Percentiles rank a stretch among this genome's conserved stretches.
Evolutionary conservation across 2,329 filamentous ascomycete species (phyloP).

Genomic region (Penicillium sp.): DNA sequence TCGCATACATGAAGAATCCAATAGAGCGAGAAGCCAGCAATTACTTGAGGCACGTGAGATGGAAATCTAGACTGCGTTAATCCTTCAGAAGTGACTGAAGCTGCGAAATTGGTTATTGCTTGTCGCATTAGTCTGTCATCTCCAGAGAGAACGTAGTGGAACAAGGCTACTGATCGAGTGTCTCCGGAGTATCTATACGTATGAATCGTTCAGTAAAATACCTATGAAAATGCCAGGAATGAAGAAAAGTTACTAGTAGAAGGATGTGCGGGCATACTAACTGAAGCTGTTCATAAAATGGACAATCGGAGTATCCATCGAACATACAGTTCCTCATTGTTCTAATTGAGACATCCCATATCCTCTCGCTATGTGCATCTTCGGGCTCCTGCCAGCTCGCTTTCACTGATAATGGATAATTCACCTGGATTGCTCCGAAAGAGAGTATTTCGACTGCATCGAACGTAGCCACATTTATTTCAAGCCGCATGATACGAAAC

Average conservation of each 20-base stretch:
- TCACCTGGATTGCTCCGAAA: slow-evolving; percentile 29
- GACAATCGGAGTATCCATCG: slow-evolving; percentile 33
- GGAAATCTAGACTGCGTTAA: slow-evolving; percentile 30
- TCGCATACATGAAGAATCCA: slow-evolving; percentile 31
- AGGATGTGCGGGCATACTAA: slow-evolving; percentile 14
- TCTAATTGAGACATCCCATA: slow-evolving; percentile 31
- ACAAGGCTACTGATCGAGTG: slow-evolving; percentile 23
- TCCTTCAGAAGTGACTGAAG: slow-evolving; percentile 24
- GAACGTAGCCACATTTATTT: slow-evolving; percentile 21
- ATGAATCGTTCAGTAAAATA: background rate
- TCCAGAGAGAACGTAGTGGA: slow-evolving; percentile 30
- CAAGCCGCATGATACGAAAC: slow-evolving; percentile 32
- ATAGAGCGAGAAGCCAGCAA: slow-evolving; percentile 30
- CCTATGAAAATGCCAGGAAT: background rate
- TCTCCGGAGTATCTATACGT: slow-evolving; percentile 23
- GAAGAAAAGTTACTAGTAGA: background rate
- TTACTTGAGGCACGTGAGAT: slow-evolving; percentile 27
- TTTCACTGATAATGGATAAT: slow-evolving; percentile 35
- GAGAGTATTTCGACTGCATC: slow-evolving; percentile 22
- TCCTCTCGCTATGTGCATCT: slow-evolving; percentile 16
- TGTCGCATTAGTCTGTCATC: slow-evolving; percentile 31
- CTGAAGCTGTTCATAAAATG: slow-evolving; percentile 36
- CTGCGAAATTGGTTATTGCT: slow-evolving; percentile 30
- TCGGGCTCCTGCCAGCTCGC: slow-evolving; percentile 19
- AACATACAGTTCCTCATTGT: slow-evolving; percentile 35